Evolutionary conservation across 2,329 filamentous ascomycete species (phyloP).

Genomic region (Aspergillus pseudotamarii): DNA sequence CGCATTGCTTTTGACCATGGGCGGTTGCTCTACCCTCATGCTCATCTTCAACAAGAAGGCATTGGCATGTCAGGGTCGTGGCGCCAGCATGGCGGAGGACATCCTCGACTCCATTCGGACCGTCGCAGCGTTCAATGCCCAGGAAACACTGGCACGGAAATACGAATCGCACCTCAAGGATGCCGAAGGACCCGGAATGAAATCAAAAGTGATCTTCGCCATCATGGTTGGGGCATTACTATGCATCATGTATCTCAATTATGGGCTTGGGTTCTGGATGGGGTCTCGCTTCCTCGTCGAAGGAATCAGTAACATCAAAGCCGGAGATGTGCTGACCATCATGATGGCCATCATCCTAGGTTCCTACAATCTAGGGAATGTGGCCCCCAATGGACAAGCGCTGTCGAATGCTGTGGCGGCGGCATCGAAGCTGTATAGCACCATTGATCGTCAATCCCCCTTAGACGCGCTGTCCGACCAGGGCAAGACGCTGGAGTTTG

Average conservation of each 20-base stretch:
- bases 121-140: slow-evolving; percentile 52
- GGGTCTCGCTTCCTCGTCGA: slow-evolving; percentile 31
- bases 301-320: slow-evolving; percentile 21
- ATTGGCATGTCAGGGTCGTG: slow-evolving; percentile 70
- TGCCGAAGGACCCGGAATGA: slow-evolving; percentile 29
- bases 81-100: slow-evolving; percentile 53
- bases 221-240: slow-evolving; percentile 34
- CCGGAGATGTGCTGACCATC: slow-evolving; percentile 32
- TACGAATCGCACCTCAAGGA: slow-evolving; percentile 30
- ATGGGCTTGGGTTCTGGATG: slow-evolving; percentile 40
- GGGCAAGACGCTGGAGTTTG: slow-evolving; percentile 26
- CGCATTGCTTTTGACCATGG: slow-evolving; percentile 75
- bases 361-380: slow-evolving; percentile 40
- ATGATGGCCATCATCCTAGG: slow-evolving; percentile 38
- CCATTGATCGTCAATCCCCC: slow-evolving; percentile 44
- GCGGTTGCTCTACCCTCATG: slow-evolving; percentile 68
- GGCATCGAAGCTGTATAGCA: slow-evolving; percentile 39
- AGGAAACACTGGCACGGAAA: slow-evolving; percentile 28
- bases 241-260: slow-evolving; percentile 36
- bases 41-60: slow-evolving; percentile 76
- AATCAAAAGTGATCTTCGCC: slow-evolving; percentile 31
- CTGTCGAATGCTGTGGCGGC: slow-evolving; percentile 49
- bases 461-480: slow-evolving; percentile 39
- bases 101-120: slow-evolving; percentile 54
- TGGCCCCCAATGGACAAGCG: slow-evolving; percentile 45